Percentiles rank a stretch among this genome's conserved stretches.
phyloP scores from a whole-genome alignment of 345 rosid species.

The Citrus glauca region DNA sequence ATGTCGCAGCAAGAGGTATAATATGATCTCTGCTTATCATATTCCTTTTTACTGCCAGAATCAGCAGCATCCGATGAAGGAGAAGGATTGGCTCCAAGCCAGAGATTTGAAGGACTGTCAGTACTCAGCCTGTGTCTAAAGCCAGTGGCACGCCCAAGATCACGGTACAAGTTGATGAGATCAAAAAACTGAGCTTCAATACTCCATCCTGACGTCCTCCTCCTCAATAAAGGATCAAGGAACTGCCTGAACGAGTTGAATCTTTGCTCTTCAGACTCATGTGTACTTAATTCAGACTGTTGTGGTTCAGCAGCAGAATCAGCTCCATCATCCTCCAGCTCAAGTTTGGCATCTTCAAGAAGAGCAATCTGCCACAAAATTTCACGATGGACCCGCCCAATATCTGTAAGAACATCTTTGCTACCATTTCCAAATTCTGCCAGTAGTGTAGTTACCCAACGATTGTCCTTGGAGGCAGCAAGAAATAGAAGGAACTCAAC shows the following conservation, averaged over 20 bases:
- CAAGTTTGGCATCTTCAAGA: slow-evolving; percentile 73
- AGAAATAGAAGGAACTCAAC: slow-evolving; percentile 90
- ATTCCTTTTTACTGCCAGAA: slow-evolving; percentile 45
- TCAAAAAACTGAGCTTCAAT: slow-evolving; percentile 91
- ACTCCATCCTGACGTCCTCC: slow-evolving; percentile 82
- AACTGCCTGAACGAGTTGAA: slow-evolving; percentile 86
- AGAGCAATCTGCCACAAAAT: slow-evolving; percentile 86
- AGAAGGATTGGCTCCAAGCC: slow-evolving; percentile 43
- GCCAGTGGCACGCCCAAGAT: slow-evolving; percentile 78
- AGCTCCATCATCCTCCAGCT: slow-evolving; percentile 42
- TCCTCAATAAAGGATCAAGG: slow-evolving; percentile 84
- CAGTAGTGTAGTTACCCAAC: slow-evolving; percentile 91
- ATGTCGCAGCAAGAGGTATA: slow-evolving; percentile 89
- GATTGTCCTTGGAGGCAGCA: slow-evolving; percentile 91
- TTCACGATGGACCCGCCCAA: slow-evolving; percentile 85
- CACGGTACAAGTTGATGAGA: slow-evolving; percentile 82
- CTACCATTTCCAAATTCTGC: slow-evolving; percentile 77
- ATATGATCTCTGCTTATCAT: slow-evolving; percentile 73
- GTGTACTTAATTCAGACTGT: slow-evolving; percentile 45
- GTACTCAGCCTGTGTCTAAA: slow-evolving; percentile 55
- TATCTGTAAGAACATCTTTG: slow-evolving; percentile 80
- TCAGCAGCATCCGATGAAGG: slow-evolving; percentile 48
- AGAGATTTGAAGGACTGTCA: slow-evolving; percentile 46
- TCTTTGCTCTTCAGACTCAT: slow-evolving; percentile 68
- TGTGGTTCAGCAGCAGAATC: slow-evolving; percentile 43